Conservation (phyloP, 2,329 filamentous ascomycete genomes). For the Clarireedia sp. region DNA sequence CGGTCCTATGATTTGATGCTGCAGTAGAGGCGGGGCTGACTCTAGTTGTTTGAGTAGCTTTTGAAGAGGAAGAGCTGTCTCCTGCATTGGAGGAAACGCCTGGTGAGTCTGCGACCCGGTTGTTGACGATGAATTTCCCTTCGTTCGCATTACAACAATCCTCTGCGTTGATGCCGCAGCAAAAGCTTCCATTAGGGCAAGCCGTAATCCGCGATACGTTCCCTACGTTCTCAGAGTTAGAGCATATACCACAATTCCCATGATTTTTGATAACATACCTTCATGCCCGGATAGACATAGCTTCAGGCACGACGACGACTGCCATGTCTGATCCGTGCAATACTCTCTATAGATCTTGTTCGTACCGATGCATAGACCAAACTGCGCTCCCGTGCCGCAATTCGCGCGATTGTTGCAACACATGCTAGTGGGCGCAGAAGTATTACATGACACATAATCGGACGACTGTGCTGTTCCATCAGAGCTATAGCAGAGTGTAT, state of each 20-base stretch:
- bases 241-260: background rate
- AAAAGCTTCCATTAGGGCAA: conserved; percentile 5
- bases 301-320: background rate
- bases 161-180: background rate
- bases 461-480: background rate
- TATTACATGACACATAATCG: conserved; percentile 1
- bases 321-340: conserved; percentile 6
- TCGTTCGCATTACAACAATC: background rate
- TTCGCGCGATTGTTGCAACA: conserved; percentile 3
- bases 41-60: no score
- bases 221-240: background rate
- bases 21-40: no score
- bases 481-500: background rate
- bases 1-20: no score
- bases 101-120: background rate
- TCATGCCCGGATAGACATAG: background rate
- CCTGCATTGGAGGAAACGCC: background rate
- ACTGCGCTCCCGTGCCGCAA: background rate
- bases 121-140: conserved; percentile 3
- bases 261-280: background rate
- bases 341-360: background rate
- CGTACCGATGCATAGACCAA: background rate
- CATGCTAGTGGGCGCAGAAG: conserved; percentile 1
- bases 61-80: no score
- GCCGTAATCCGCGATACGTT: conserved; percentile 1